Evolutionary conservation across 169 alveolate species (phyloP).

Genomic region (Eimeria nieschulzi): DNA sequence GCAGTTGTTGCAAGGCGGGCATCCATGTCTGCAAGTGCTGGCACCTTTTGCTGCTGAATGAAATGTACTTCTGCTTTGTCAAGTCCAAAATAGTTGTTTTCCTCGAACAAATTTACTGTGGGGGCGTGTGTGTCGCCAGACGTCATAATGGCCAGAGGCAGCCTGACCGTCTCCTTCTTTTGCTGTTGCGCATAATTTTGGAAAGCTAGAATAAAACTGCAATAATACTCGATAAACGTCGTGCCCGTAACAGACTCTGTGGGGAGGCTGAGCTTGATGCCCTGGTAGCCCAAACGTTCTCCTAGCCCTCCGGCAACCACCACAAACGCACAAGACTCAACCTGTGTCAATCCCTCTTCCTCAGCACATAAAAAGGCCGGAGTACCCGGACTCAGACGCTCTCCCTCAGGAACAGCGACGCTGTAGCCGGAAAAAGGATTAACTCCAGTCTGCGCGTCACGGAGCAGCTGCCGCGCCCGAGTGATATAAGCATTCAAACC

Average conservation of each 20-base stretch:
- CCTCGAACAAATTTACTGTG: constrained; percentile 85
- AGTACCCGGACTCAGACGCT: constrained; percentile 37
- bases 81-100: constrained; percentile 87
- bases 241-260: constrained; percentile 79
- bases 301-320: constrained; percentile 97
- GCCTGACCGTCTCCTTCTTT: constrained; percentile 20
- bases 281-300: constrained; percentile 93
- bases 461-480: constrained; percentile 62
- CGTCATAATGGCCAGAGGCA: constrained; percentile 94
- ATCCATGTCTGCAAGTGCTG: constrained; percentile 92
- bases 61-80: constrained; percentile 85
- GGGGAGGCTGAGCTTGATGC: constrained; percentile 91
- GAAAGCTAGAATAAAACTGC: constrained; percentile 83
- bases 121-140: constrained; percentile 93
- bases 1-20: constrained; percentile 86
- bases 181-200: constrained; percentile 20
- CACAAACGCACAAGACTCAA: constrained; percentile 89
- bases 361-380: constrained; percentile 39
- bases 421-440: constrained; percentile 89
- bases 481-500: constrained; percentile 43
- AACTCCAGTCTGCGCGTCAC: constrained; percentile 88
- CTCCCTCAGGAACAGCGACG: constrained; percentile 89
- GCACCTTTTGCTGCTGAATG: constrained; percentile 93
- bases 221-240: constrained; percentile 86
- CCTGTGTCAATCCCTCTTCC: constrained; percentile 63